Evolutionary conservation across 306 rosid genomes (phyloP).

Genomic region (cucumber (Cucumis sativus)): Cucumber_9930_V3 NC_026660.2:17077501-17078000

Average conservation of each 20-base stretch:
- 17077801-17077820: conserved; percentile 86
- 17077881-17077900: conserved; percentile 43
- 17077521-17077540: neutral
- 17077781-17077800: conserved; percentile 48
- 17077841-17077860: conserved; percentile 88
- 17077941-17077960: neutral
- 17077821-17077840: conserved; percentile 99
- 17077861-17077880: conserved; percentile 73
- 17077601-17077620: neutral
- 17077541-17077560: neutral
- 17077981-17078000: neutral
- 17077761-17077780: conserved; percentile 3
- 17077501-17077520: neutral
- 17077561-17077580: neutral
- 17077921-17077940: neutral
- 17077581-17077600: neutral
- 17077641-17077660: neutral
- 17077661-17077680: no score
- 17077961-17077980: neutral
- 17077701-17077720: neutral
- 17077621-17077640: no score
- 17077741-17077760: neutral
- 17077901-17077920: conserved; percentile 8
- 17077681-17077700: neutral
- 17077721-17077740: neutral